Base-by-base conservation (phyloP, 768 basidiomycete species). In the Pisolithus marmoratus region DNA sequence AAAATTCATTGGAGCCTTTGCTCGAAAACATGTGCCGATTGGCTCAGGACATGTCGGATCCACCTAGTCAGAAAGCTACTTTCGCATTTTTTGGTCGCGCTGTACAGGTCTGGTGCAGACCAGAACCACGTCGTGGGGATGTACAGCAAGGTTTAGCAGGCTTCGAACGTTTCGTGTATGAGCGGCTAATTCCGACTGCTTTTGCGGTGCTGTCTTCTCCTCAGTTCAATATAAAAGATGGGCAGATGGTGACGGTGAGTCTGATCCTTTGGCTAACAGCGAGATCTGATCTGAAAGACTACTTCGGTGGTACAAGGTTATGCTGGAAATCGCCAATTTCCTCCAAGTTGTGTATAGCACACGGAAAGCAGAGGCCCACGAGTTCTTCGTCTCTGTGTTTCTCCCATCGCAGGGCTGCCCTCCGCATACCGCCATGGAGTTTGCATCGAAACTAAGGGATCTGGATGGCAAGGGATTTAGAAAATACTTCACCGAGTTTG, bases 351-450 rank as follows among this genome's bases (percentile, higher is more conserved):
- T 95, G 8, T 80, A 82, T 57, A 84, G 82, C 63, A 84, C 82
- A 12, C 75, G 96, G 56, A 90, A 90, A 1, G 69, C 80, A 46
- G 95, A 98, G 72, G 87, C 87, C 0, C 81, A 87, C 64, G 80
- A 85, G 49, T 95, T 86, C 68, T 81, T 99, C 61, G 69, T 84
- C 12, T 75, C 74, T 48, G 80, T 84, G 26, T 92, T 91, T 70
- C 79, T 99, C 19, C 94, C 96, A 1, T 83, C 91, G 8, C 84
- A 95, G 70, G 82, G 85, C 55, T 94, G 93, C 81, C 94, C 96
- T 29, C 70, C 78, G 20, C 83, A 87, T 41, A 83, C 78, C 24
- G 85, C 89, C 4, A 55, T 84, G 41, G 87, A 94, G 57, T 91
- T 96, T 56, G 79, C 84, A 2, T 77, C 78, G 17, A 90, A 90